Percentiles rank a stretch among this genome's conserved stretches.
phyloP scores from a whole-genome alignment of 768 basidiomycete genomes.

The Tylopilus cervinicoccineus region DNA sequence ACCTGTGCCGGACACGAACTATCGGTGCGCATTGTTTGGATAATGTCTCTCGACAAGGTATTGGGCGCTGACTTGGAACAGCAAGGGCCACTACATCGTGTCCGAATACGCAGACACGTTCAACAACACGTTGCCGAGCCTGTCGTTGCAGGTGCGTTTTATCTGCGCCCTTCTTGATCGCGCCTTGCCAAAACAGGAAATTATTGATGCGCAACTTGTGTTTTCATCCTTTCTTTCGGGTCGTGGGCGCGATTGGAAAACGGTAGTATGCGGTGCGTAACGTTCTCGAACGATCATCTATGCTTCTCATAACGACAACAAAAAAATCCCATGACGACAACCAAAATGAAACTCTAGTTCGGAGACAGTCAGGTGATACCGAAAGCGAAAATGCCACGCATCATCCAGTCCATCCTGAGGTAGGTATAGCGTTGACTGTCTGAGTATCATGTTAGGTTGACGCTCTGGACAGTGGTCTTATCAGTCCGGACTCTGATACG shows the following conservation, averaged over 20 bases:
- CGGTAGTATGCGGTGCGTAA: slow-evolving; percentile 60
- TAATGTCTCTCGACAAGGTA: neutral
- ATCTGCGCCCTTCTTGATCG: slow-evolving; percentile 8
- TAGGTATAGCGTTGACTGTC: slow-evolving; percentile 24
- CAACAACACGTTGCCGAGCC: slow-evolving; percentile 60
- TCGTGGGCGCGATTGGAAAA: neutral
- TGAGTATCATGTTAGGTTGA: no score
- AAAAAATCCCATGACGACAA: neutral
- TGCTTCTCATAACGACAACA: slow-evolving; percentile 3
- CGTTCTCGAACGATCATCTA: neutral
- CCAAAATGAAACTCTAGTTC: slow-evolving; percentile 45
- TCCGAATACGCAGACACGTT: slow-evolving; percentile 62
- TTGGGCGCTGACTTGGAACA: slow-evolving; percentile 15
- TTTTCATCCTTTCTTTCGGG: neutral
- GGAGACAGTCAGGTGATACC: slow-evolving; percentile 70
- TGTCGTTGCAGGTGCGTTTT: slow-evolving; percentile 66
- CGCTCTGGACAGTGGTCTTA: slow-evolving; percentile 50
- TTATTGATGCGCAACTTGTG: slow-evolving; percentile 10
- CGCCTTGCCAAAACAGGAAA: slow-evolving; percentile 12
- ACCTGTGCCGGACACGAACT: slow-evolving; percentile 69
- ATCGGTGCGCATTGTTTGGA: slow-evolving; percentile 48
- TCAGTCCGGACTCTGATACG: slow-evolving; percentile 75
- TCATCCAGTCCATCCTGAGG: slow-evolving; percentile 74
- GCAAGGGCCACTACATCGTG: slow-evolving; percentile 71
- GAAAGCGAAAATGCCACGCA: slow-evolving; percentile 64